Base-by-base conservation (phyloP, 768 basidiomycete genomes). In the Mycena galericulata region DNA sequence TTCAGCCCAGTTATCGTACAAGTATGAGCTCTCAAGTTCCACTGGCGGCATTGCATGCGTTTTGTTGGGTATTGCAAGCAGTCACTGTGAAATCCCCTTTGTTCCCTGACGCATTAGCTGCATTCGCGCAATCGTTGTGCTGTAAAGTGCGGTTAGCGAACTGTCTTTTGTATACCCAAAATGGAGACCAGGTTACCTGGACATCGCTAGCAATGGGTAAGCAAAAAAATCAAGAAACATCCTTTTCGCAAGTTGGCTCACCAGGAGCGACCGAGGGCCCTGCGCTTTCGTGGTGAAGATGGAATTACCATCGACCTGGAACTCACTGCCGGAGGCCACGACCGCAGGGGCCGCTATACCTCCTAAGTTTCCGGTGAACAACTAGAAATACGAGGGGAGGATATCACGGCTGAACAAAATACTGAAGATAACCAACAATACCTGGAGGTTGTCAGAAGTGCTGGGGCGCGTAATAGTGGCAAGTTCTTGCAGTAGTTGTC, bases 251-350 rank as follows among this genome's bases (percentile, higher is more conserved):
- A 17, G 27, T 34, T n/a, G 40, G 51, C 67, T 63, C 34, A 63
- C 67, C 67, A 68, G 12, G 67, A 63, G 24, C 67, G 55, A 24
- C 18, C 6, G 49, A 68, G 55, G 26, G 67, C 67, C n/a, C 1
- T 63, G 40, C 10, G 29, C 27, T 38, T 58, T 38, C 3, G 8
- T 47, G 1, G 63, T 58, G 27, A 68, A 59, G 15, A 59, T 10
- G 36, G 46, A 43, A 26, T 69, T 64, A 24, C 58, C 57, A 24
- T 54, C 43, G 22, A 69, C 67, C 27, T 54, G 67, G 49, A 68
- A 68, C 27, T 68, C 40, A 24, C 4, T 49, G 10, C 62, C 62
- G 10, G 68, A 54, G 27, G 41, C 62, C 9, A 69, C 68, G 2
- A 69, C 68, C 4, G 62, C 32, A 9, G 62, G 68, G 11, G 68